These are phyloP conservation scores for Vanrija sp. DNA, from an alignment of 1,284 basidiomycete genomes.

Conservation along the genomic window DNA sequence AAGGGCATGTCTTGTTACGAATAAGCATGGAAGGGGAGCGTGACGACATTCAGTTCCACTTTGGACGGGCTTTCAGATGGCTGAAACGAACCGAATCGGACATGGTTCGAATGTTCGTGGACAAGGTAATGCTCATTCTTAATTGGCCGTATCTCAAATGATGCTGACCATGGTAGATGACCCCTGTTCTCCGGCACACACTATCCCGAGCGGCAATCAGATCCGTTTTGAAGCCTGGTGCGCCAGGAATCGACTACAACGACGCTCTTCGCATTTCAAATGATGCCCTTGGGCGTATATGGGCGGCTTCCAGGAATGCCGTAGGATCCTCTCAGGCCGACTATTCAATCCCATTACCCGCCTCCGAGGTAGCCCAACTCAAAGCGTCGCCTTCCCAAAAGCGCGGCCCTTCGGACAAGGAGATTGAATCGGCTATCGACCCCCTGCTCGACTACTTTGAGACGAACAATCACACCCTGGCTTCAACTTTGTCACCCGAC, in stretches of 20 bases:
- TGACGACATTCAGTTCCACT: constrained; percentile 96
- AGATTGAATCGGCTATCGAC: constrained; percentile 90
- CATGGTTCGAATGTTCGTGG: constrained; percentile 94
- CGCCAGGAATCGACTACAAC: constrained; percentile 65
- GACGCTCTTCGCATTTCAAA: constrained; percentile 52
- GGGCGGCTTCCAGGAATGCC: constrained; percentile 72
- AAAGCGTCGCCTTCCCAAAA: constrained; percentile 26
- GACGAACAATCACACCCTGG: constrained; percentile 85
- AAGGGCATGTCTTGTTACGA: constrained; percentile 75
- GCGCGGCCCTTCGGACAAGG: constrained; percentile 78
- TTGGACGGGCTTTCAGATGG: constrained; percentile 90
- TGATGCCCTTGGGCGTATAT: constrained; percentile 59
- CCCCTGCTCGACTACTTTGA: constrained; percentile 97
- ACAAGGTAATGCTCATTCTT: constrained; percentile 80
- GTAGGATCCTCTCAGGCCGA: constrained; percentile 58
- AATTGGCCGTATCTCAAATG: not conserved
- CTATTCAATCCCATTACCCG: constrained; percentile 71
- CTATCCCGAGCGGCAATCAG: constrained; percentile 75
- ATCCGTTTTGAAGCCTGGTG: constrained; percentile 62
- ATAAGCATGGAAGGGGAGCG: constrained; percentile 99
- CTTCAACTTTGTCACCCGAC: constrained; percentile 76
- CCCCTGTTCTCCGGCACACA: constrained; percentile 85
- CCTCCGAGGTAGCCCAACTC: constrained; percentile 51
- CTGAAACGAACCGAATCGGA: constrained; percentile 91
- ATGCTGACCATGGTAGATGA: constrained; percentile 62